phyloP scores from a whole-genome alignment of 2,329 filamentous ascomycete species.

The Sporothrix luriei region DNA sequence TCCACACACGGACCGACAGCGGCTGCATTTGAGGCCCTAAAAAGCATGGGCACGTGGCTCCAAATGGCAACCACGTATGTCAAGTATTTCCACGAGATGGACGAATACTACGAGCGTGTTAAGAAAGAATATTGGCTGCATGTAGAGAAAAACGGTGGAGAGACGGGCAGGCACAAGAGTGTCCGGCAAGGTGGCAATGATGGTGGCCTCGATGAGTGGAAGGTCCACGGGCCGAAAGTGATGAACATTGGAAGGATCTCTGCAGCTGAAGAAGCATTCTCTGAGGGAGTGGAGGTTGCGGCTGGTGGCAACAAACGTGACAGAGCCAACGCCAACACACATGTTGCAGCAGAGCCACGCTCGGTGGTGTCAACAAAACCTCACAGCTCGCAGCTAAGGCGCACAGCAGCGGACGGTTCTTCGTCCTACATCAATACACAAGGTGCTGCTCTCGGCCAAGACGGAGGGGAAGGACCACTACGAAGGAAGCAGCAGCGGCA shows the following conservation, averaged over 20 bases:
- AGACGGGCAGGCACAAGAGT: constrained; percentile 42
- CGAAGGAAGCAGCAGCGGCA: constrained; percentile 25
- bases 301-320: constrained; percentile 39
- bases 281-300: constrained; percentile 39
- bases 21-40: constrained; percentile 54
- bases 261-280: constrained; percentile 41
- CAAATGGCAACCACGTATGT: constrained; percentile 62
- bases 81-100: constrained; percentile 56
- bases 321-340: constrained; percentile 43
- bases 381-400: too few relatives aligned
- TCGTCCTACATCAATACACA: background rate
- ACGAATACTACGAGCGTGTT: constrained; percentile 55
- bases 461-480: constrained; percentile 20
- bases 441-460: background rate
- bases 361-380: background rate
- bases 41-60: constrained; percentile 54
- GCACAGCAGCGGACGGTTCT: background rate
- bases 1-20: constrained; percentile 49
- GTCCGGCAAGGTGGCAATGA: constrained; percentile 50
- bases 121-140: constrained; percentile 52
- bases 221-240: constrained; percentile 45
- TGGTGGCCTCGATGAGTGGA: constrained; percentile 60
- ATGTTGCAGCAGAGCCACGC: background rate
- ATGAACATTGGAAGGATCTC: constrained; percentile 51
- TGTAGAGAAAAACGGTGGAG: constrained; percentile 31